A percentile compares a stretch with the other conserved stretches of the same genome.
Evolutionary conservation across 306 rosid genomes (phyloP).

Genomic region (Cucurbita argyrosperma): DNA sequence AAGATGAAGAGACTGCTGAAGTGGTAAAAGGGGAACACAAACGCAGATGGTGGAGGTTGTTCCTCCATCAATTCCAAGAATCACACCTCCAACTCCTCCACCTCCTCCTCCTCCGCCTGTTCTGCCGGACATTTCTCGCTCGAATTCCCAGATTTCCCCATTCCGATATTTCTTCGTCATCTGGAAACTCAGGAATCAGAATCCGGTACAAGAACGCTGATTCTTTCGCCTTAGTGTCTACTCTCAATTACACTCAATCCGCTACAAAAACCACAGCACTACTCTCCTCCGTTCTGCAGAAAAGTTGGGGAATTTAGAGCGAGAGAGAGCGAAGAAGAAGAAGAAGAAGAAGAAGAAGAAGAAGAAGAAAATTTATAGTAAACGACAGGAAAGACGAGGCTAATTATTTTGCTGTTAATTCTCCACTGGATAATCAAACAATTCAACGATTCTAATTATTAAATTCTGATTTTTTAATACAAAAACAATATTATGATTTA

Average conservation of each 20-base stretch:
- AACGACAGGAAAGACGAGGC: neutral
- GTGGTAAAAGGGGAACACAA: conserved; percentile 51
- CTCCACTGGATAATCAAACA: neutral
- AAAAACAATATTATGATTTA: too few species aligned
- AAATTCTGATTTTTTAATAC: too few species aligned
- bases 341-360: neutral
- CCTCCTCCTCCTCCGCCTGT: conserved; percentile 7
- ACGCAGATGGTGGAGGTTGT: conserved; percentile 78
- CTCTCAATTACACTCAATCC: neutral
- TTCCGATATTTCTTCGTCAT: conserved; percentile 52
- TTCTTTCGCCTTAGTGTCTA: neutral
- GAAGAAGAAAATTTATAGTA: neutral
- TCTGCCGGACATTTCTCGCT: conserved; percentile 27
- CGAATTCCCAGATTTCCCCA: conserved; percentile 70
- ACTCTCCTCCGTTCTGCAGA: neutral
- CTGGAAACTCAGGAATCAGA: neutral
- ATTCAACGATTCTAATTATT: neutral
- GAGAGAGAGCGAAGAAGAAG: neutral
- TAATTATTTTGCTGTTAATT: neutral
- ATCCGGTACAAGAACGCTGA: neutral
- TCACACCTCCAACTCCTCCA: conserved; percentile 15
- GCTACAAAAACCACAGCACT: neutral
- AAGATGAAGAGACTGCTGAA: neutral
- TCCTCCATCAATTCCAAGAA: conserved; percentile 80
- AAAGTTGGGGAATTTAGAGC: neutral